These are phyloP conservation scores for Phoenix roebelenii DNA, from an alignment of 176 grass and related monocot genomes.

Conservation along the genomic window DNA sequence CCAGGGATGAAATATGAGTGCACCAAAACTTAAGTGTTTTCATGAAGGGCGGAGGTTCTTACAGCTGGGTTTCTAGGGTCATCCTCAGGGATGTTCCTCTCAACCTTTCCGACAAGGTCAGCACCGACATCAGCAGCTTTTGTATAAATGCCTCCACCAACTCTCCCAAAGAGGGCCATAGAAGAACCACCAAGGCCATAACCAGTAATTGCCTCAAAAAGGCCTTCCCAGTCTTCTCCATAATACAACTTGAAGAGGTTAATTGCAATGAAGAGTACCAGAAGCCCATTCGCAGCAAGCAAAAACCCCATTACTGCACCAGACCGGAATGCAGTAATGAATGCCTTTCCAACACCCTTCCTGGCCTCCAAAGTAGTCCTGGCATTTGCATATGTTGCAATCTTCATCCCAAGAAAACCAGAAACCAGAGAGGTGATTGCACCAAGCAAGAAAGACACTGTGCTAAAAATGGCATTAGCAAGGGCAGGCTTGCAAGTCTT, in stretches of 20 bases:
- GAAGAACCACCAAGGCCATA: slow-evolving; percentile 93
- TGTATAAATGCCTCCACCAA: slow-evolving; percentile 87
- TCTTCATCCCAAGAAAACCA: slow-evolving; percentile 97
- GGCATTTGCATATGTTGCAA: slow-evolving; percentile 85
- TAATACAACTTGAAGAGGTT: slow-evolving; percentile 86
- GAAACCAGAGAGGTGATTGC: slow-evolving; percentile 79
- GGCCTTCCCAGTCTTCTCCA: slow-evolving; percentile 93
- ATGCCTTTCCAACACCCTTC: slow-evolving; percentile 91
- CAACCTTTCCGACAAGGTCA: slow-evolving; percentile 87
- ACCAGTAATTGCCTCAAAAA: slow-evolving; percentile 87
- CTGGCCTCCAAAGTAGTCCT: slow-evolving; percentile 85
- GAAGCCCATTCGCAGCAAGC: slow-evolving; percentile 88
- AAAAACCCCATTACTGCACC: slow-evolving; percentile 97
- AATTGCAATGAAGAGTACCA: slow-evolving; percentile 77
- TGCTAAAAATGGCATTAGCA: slow-evolving; percentile 84
- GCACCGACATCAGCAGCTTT: slow-evolving; percentile 98
- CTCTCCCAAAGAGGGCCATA: slow-evolving; percentile 93
- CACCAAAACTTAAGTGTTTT: too few species aligned
- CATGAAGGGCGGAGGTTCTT: slow-evolving; percentile 22
- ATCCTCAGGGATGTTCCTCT: slow-evolving; percentile 92
- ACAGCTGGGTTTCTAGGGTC: slow-evolving; percentile 93
- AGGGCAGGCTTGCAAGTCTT: slow-evolving; percentile 84
- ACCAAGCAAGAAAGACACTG: slow-evolving; percentile 76
- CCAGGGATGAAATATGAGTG: too few species aligned
- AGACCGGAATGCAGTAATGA: slow-evolving; percentile 81